A percentile compares a stretch with the other conserved stretches of the same genome.
These are phyloP conservation scores for Hebeloma cylindrosporum DNA, from an alignment of 768 basidiomycete species.

Conservation along the genomic window DNA sequence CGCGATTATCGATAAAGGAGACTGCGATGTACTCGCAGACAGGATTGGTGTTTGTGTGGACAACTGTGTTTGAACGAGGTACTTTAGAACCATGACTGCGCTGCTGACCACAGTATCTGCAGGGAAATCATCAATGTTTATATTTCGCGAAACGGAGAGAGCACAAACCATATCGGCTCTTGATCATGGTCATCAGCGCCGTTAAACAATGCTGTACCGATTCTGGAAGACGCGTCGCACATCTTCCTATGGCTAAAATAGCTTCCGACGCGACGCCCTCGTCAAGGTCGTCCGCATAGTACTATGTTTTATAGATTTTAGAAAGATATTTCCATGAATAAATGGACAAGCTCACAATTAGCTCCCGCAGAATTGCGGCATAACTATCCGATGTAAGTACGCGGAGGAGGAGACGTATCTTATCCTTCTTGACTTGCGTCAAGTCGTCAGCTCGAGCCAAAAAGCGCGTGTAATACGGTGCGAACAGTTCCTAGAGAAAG, in stretches of 20 bases:
- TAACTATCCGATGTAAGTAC: conserved; percentile 69
- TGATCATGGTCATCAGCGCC: conserved; percentile 77
- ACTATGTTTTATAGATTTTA: conserved; percentile 41
- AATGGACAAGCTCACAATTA: conserved; percentile 60
- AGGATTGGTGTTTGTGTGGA: conserved; percentile 30
- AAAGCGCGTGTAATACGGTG: conserved; percentile 63
- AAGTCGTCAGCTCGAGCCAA: conserved; percentile 69
- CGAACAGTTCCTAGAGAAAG: conserved; percentile 56
- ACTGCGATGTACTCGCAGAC: conserved; percentile 29
- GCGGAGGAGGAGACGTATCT: conserved; percentile 71
- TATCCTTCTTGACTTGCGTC: conserved; percentile 64
- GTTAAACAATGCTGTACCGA: conserved; percentile 70
- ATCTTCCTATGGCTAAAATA: conserved; percentile 76
- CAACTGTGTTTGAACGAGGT: conserved; percentile 73
- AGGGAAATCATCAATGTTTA: not conserved
- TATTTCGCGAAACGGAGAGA: not conserved
- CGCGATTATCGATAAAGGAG: conserved; percentile 68
- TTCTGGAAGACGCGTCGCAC: conserved; percentile 68
- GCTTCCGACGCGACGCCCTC: conserved; percentile 71
- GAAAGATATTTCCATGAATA: not conserved
- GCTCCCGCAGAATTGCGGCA: conserved; percentile 72
- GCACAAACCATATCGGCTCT: conserved; percentile 66
- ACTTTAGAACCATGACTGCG: conserved; percentile 83
- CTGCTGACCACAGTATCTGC: conserved; percentile 75
- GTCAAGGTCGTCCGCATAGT: conserved; percentile 78